Percentiles rank a stretch among this genome's conserved stretches.
phyloP scores from a whole-genome alignment of 2,329 filamentous ascomycete species.

The Metarhizium anisopliae region DNA sequence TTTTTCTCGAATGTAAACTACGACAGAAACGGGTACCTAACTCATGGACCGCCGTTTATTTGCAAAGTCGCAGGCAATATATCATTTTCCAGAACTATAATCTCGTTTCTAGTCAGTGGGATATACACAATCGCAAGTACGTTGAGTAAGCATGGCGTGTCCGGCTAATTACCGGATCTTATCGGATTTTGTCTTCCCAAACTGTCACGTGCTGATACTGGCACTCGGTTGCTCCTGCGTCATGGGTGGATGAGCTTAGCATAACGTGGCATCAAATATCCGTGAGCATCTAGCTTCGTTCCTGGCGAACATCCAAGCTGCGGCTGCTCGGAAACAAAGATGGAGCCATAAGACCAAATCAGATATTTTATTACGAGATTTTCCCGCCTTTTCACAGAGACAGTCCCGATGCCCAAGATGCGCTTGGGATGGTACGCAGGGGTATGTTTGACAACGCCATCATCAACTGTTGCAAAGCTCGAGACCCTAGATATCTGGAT shows the following conservation, averaged over 20 bases:
- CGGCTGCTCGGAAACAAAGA: background rate
- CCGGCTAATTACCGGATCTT: background rate
- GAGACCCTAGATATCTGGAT: slow-evolving; percentile 4
- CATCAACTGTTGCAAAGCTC: background rate
- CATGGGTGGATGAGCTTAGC: background rate
- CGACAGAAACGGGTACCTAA: too few species aligned
- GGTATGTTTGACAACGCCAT: slow-evolving; percentile 31
- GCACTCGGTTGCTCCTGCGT: background rate
- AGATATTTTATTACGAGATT: background rate
- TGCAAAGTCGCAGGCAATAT: too few species aligned
- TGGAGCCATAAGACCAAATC: slow-evolving; percentile 1
- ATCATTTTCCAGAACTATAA: too few species aligned
- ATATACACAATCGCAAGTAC: too few species aligned
- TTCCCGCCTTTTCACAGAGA: background rate
- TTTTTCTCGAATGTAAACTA: too few species aligned
- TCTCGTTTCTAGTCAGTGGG: too few species aligned
- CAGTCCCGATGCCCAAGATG: slow-evolving; percentile 35
- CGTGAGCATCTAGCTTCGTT: background rate
- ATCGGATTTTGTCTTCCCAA: background rate
- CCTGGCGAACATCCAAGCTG: background rate
- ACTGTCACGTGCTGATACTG: slow-evolving; percentile 3
- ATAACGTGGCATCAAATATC: slow-evolving; percentile 7
- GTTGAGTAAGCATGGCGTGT: too few species aligned
- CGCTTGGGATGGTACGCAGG: slow-evolving; percentile 52
- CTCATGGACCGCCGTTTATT: too few species aligned